Percentiles rank a stretch among this genome's conserved stretches.
These are phyloP conservation scores for Suillus subluteus DNA, from an alignment of 768 basidiomycete species.

Conservation along the genomic window DNA sequence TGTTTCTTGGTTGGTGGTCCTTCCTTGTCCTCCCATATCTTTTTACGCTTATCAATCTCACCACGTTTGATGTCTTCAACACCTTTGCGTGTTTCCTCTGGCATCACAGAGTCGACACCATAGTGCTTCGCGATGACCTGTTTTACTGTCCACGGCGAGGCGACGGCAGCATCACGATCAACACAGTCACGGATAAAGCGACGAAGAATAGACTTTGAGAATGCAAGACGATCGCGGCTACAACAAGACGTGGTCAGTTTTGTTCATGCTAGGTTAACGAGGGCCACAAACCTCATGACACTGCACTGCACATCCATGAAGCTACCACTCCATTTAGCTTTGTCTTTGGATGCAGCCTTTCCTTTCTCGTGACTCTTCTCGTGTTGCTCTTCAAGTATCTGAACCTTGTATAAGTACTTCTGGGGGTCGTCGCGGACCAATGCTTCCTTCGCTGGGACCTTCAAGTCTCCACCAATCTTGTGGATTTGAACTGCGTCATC, in stretches of 20 bases:
- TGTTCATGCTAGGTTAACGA: slow-evolving; percentile 10
- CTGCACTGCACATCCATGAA: slow-evolving; percentile 82
- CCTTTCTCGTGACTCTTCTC: slow-evolving; percentile 68
- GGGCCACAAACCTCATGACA: slow-evolving; percentile 71
- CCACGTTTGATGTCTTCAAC: slow-evolving; percentile 83
- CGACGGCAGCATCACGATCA: slow-evolving; percentile 87
- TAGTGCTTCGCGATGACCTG: slow-evolving; percentile 80
- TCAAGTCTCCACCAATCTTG: slow-evolving; percentile 78
- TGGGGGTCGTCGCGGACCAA: slow-evolving; percentile 74
- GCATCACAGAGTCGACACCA: slow-evolving; percentile 84
- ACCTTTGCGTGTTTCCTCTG: slow-evolving; percentile 78
- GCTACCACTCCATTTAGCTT: slow-evolving; percentile 71
- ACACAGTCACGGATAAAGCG: slow-evolving; percentile 97
- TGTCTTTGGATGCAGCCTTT: slow-evolving; percentile 57
- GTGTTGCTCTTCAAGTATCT: slow-evolving; percentile 78
- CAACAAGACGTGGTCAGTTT: slow-evolving; percentile 8
- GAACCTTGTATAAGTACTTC: slow-evolving; percentile 86
- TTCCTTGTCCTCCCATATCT: slow-evolving; percentile 88
- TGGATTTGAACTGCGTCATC: slow-evolving; percentile 63
- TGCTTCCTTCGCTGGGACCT: slow-evolving; percentile 71
- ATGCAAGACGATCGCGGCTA: slow-evolving; percentile 93
- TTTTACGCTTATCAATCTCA: slow-evolving; percentile 92
- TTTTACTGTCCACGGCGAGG: slow-evolving; percentile 96
- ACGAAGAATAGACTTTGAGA: slow-evolving; percentile 96
- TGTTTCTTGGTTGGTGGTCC: slow-evolving; percentile 81